These are phyloP conservation scores for Rhodomyrtus tomentosa DNA, from an alignment of 345 rosid species.

Conservation along the genomic window DNA sequence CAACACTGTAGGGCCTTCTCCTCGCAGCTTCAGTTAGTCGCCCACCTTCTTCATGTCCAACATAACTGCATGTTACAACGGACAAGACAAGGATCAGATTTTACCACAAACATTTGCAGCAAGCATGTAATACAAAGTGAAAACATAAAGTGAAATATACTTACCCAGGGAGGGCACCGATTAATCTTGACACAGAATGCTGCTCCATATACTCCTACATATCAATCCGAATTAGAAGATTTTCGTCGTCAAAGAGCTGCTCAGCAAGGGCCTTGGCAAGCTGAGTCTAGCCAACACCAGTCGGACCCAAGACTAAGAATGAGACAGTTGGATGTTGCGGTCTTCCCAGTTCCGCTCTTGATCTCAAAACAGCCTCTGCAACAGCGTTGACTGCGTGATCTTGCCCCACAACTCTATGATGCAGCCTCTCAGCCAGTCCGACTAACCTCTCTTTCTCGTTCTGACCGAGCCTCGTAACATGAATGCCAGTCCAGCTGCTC, in stretches of 20 bases:
- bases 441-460: conserved; percentile 67
- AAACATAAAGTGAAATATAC: not conserved
- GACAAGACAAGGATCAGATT: not conserved
- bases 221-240: conserved; percentile 58
- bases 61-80: conserved; percentile 26
- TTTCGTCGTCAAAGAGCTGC: conserved; percentile 79
- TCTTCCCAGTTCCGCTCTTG: conserved; percentile 77
- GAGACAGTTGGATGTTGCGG: conserved; percentile 93
- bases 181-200: conserved; percentile 69
- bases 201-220: conserved; percentile 94
- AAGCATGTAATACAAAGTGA: not conserved
- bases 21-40: conserved; percentile 83
- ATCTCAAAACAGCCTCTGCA: conserved; percentile 70
- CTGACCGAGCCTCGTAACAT: conserved; percentile 76
- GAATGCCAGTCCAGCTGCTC: conserved; percentile 81
- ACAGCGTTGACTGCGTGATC: conserved; percentile 62
- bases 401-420: conserved; percentile 72
- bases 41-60: conserved; percentile 88
- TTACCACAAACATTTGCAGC: not conserved
- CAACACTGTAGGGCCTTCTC: conserved; percentile 72
- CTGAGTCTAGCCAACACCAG: conserved; percentile 88
- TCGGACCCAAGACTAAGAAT: conserved; percentile 85
- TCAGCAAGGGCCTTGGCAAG: conserved; percentile 87
- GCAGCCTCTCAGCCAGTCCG: conserved; percentile 68
- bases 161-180: conserved; percentile 88